phyloP scores from a whole-genome alignment of 768 basidiomycete genomes.

The Auricularia auricula-judae region DNA sequence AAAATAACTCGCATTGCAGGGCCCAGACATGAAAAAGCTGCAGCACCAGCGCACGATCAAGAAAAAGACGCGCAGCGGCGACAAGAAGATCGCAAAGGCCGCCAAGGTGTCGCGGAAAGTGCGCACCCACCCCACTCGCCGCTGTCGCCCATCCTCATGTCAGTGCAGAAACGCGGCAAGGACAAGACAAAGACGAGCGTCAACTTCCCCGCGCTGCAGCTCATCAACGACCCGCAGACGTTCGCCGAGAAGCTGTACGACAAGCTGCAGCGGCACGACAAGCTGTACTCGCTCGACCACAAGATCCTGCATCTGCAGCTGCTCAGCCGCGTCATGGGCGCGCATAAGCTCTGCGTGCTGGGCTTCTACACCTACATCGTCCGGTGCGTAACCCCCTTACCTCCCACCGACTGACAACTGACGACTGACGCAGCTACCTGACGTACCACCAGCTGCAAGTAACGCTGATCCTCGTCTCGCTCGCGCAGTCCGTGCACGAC shows the following conservation, averaged over 20 bases:
- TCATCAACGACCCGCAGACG: constrained; percentile 89
- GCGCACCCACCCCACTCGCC: constrained; percentile 6
- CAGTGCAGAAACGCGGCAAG: constrained; percentile 24
- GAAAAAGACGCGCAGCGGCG: constrained; percentile 79
- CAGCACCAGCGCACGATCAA: constrained; percentile 86
- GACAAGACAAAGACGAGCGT: constrained; percentile 22
- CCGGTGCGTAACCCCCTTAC: constrained; percentile 19
- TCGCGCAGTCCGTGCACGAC: constrained; percentile 92
- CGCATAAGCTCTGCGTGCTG: constrained; percentile 86
- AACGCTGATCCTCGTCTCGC: constrained; percentile 83
- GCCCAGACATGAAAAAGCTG: constrained; percentile 57
- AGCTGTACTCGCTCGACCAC: constrained; percentile 92
- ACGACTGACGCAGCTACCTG: constrained; percentile 54
- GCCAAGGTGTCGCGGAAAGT: constrained; percentile 72
- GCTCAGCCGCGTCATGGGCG: constrained; percentile 84
- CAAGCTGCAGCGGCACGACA: constrained; percentile 68
- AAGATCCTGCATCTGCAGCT: constrained; percentile 97
- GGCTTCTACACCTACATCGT: constrained; percentile 93
- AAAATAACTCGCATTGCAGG: constrained; percentile 20
- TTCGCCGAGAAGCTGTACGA: constrained; percentile 93
- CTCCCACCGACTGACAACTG: too few relatives aligned
- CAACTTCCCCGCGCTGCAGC: constrained; percentile 88
- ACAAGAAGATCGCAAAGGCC: constrained; percentile 67
- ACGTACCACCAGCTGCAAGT: constrained; percentile 85
- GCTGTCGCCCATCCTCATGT: neutral